phyloP scores from a whole-genome alignment of 441 rosid genomes.

The Francoa sonchifolia region DNA sequence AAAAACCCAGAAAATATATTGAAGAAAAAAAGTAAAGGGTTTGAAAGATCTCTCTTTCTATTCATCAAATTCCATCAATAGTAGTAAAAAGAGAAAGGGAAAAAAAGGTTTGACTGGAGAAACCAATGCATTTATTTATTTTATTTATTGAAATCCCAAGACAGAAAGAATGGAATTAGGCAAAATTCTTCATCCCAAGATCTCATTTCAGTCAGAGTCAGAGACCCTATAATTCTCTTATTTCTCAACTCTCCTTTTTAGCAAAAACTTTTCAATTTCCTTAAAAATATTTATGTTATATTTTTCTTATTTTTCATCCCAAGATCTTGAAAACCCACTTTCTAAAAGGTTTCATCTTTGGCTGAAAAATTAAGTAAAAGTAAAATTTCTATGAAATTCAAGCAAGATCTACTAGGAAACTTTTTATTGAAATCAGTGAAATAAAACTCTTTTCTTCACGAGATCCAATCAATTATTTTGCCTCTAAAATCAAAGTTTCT shows the following conservation, averaged over 20 bases:
- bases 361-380: slow-evolving; percentile 18
- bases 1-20: no score
- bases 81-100: no score
- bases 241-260: slow-evolving; percentile 24
- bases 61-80: no score
- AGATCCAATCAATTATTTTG: slow-evolving; percentile 51
- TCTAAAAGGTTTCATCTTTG: slow-evolving; percentile 22
- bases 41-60: no score
- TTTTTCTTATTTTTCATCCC: slow-evolving; percentile 25
- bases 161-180: slow-evolving; percentile 43
- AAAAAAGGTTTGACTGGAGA: slow-evolving; percentile 35
- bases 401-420: slow-evolving; percentile 35
- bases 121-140: slow-evolving; percentile 12
- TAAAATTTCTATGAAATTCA: slow-evolving; percentile 26
- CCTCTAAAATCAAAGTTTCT: slow-evolving; percentile 7
- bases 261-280: background rate
- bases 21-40: no score
- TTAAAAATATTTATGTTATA: background rate
- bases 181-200: slow-evolving; percentile 54
- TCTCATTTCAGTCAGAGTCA: slow-evolving; percentile 40
- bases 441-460: slow-evolving; percentile 39
- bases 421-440: slow-evolving; percentile 42
- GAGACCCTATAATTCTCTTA: slow-evolving; percentile 22
- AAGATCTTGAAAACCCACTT: slow-evolving; percentile 7
- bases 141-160: slow-evolving; percentile 27